Evolutionary conservation across 768 basidiomycete species (phyloP).

Genomic region (Tephrocybe sp.): DNA sequence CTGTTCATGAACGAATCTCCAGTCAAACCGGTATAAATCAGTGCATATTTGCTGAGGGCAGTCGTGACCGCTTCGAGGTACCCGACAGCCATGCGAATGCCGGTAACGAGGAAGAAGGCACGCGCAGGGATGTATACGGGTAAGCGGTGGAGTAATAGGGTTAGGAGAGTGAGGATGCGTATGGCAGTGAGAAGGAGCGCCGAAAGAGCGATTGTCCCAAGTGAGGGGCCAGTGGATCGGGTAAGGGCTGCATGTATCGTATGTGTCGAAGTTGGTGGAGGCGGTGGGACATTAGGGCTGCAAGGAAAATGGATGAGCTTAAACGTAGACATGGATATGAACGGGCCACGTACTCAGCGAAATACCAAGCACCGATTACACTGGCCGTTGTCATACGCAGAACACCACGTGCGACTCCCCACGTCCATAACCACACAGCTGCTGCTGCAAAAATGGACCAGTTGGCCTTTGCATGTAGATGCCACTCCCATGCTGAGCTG

Average conservation of each 20-base stretch:
- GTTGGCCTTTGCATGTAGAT: conserved; percentile 37
- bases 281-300: conserved; percentile 36
- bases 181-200: conserved; percentile 74
- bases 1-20: conserved; percentile 68
- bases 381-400: conserved; percentile 76
- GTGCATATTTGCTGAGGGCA: conserved; percentile 56
- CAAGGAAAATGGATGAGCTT: conserved; percentile 2
- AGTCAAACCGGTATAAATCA: conserved; percentile 75
- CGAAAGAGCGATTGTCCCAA: conserved; percentile 78
- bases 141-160: conserved; percentile 51
- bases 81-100: conserved; percentile 48
- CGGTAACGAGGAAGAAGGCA: conserved; percentile 43
- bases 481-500: conserved; percentile 37
- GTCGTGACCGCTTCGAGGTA: conserved; percentile 56
- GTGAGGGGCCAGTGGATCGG: conserved; percentile 77
- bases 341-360: conserved; percentile 46
- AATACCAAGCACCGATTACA: conserved; percentile 93
- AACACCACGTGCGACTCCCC: conserved; percentile 78
- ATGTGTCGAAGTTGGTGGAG: conserved; percentile 62
- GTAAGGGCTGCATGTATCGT: conserved; percentile 75
- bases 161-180: conserved; percentile 54
- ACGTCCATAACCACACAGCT: conserved; percentile 70
- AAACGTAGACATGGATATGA: neutral
- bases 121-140: conserved; percentile 54
- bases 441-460: conserved; percentile 53